Conservation (phyloP, 176 grass and related monocot genomes). For the Otatea glauca region DNA sequence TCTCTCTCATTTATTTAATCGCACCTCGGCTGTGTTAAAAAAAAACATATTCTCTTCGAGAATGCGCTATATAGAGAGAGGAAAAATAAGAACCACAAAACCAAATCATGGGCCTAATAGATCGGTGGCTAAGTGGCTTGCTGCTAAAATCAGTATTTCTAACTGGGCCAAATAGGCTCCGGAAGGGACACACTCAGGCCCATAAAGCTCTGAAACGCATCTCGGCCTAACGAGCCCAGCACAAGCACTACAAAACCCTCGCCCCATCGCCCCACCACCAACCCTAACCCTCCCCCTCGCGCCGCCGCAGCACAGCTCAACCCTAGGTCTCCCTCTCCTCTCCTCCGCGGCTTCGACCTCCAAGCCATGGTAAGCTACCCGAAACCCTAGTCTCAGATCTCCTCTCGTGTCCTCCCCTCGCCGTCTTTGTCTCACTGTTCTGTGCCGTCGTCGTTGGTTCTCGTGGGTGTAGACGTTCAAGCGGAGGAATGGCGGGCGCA, state of each 20-base stretch:
- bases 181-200: neutral
- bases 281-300: neutral
- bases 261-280: neutral
- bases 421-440: neutral
- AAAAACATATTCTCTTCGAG: too few relatives aligned
- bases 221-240: neutral
- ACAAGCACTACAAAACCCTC: neutral
- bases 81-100: neutral
- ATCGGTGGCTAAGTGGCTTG: neutral
- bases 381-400: neutral
- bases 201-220: neutral
- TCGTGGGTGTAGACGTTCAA: conserved; percentile 58
- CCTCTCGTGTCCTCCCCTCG: neutral
- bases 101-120: neutral
- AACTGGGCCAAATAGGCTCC: neutral
- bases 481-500: conserved; percentile 77
- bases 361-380: conserved; percentile 42
- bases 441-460: neutral
- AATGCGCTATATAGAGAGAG: too few relatives aligned
- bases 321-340: conserved; percentile 10
- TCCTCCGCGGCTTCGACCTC: neutral
- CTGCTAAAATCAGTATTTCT: neutral
- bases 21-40: too few relatives aligned
- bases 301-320: conserved; percentile 17
- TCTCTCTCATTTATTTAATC: too few relatives aligned